Evolutionary conservation across 108 stramenopile genomes (phyloP).

Genomic region (Cyclotella distinguenda): DNA sequence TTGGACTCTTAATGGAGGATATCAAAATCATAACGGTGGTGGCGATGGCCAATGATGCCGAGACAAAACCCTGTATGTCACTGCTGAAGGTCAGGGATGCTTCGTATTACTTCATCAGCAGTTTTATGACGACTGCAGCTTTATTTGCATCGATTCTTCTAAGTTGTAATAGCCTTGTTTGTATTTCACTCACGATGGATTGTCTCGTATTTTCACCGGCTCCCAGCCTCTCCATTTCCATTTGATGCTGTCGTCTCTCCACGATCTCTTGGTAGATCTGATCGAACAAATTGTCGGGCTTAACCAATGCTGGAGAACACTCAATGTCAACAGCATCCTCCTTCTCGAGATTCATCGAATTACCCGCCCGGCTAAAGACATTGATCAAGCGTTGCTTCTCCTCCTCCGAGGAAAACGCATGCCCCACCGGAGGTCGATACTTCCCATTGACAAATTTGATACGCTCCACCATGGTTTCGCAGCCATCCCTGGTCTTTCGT

Average conservation of each 20-base stretch:
- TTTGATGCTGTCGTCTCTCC: conserved; percentile 38
- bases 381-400: conserved; percentile 34
- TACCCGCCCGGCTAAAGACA: conserved; percentile 9
- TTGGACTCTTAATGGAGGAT: conserved; percentile 6
- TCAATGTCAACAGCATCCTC: too few species aligned
- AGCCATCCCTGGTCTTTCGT: conserved; percentile 23
- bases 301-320: too few species aligned
- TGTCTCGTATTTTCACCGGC: conserved; percentile 31
- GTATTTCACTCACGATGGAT: conserved; percentile 25
- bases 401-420: conserved; percentile 21
- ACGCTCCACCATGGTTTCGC: conserved; percentile 3
- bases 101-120: conserved; percentile 16
- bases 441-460: conserved; percentile 21
- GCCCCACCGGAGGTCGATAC: conserved; percentile 25
- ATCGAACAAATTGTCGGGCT: conserved; percentile 22
- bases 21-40: conserved; percentile 1
- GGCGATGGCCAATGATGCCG: neutral
- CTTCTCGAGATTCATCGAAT: too few species aligned
- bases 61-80: conserved; percentile 8
- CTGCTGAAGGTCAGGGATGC: too few species aligned
- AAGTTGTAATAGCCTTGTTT: conserved; percentile 23
- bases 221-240: conserved; percentile 35
- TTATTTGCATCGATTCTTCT: conserved; percentile 21
- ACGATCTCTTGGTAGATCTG: conserved; percentile 34
- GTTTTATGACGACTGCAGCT: conserved; percentile 18